Conservation (phyloP, 176 grass and related monocot genomes). For the Bonia amplexicaulis region DNA sequence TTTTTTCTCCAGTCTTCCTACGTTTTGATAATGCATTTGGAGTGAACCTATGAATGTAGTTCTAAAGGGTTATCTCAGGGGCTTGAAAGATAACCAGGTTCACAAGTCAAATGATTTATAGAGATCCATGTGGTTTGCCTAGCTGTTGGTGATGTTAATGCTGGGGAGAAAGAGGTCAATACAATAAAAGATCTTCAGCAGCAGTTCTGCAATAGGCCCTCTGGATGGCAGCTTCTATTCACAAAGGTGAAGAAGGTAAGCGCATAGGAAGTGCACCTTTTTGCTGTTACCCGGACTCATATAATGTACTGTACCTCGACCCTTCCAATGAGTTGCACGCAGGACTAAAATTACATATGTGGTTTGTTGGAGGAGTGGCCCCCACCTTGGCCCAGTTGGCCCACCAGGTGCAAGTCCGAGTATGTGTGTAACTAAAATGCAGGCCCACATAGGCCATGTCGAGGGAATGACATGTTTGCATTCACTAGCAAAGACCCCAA, state of each 20-base stretch:
- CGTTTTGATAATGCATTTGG: not conserved
- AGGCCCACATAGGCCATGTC: no score
- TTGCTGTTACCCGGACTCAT: not conserved
- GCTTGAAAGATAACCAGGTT: conserved; percentile 33
- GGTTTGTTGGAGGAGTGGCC: not conserved
- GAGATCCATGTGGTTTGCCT: conserved; percentile 21
- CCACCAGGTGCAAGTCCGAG: no score
- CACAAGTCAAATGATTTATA: conserved; percentile 27
- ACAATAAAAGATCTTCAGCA: conserved; percentile 55
- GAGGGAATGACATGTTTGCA: no score
- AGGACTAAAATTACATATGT: not conserved
- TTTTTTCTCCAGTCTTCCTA: not conserved
- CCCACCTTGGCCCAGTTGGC: no score
- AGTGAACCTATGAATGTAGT: not conserved
- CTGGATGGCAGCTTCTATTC: conserved; percentile 88
- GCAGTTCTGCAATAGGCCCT: conserved; percentile 54
- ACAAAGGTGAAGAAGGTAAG: conserved; percentile 80
- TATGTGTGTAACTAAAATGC: no score
- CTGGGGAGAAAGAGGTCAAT: conserved; percentile 36
- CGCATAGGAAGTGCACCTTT: not conserved
- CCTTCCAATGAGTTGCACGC: conserved; percentile 1
- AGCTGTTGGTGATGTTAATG: conserved; percentile 66
- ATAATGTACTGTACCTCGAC: not conserved
- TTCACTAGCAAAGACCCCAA: no score
- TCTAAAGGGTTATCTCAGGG: conserved; percentile 14